Evolutionary conservation across 192 early-diverging fungal species (phyloP).

Genomic region (Backusella psychrophila): DNA sequence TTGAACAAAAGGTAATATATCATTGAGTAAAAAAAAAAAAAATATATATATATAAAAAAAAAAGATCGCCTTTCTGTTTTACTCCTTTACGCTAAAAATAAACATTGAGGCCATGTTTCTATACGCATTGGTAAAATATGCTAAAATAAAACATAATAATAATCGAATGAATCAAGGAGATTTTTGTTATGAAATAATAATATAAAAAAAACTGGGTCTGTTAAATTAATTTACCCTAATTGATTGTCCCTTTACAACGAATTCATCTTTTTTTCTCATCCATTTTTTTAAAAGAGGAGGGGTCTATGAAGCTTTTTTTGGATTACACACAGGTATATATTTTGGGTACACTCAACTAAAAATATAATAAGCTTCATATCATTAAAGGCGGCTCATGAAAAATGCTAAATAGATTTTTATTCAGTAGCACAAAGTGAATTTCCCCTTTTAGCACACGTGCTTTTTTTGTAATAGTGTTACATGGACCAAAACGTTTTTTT

Average conservation of each 20-base stretch:
- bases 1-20: neutral
- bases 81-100: constrained; percentile 1
- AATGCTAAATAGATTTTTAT: neutral
- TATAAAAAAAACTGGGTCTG: neutral
- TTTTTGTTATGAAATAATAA: neutral
- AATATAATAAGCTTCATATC: neutral
- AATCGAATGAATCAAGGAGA: neutral
- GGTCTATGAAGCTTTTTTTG: neutral
- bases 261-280: neutral
- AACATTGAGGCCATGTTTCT: neutral
- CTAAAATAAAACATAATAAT: neutral
- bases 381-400: neutral
- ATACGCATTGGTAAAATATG: constrained; percentile 6
- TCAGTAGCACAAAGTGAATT: neutral
- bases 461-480: neutral
- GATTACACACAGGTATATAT: neutral
- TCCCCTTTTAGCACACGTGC: constrained; percentile 8
- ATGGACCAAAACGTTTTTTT: neutral
- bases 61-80: neutral
- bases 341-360: constrained; percentile 1
- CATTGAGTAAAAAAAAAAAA: neutral
- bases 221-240: constrained; percentile 5
- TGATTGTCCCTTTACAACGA: constrained; percentile 4
- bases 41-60: neutral
- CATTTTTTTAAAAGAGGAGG: neutral